phyloP scores from a whole-genome alignment of 805 yeast genomes.

The Pichia thaimueangensis region DNA sequence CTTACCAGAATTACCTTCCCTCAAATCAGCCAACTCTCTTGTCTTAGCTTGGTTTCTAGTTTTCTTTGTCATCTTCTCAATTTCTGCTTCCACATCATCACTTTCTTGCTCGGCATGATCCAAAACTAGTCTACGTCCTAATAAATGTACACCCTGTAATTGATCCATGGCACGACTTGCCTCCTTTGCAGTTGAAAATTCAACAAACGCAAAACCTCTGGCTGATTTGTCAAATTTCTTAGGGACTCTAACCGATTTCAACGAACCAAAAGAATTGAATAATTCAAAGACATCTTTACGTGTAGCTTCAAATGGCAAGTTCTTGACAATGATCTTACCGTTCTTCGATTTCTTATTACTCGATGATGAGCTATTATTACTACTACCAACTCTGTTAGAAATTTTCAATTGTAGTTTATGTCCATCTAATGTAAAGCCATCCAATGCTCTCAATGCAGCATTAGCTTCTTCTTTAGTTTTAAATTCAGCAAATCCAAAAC shows the following conservation, averaged over 20 bases:
- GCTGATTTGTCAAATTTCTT: slow-evolving; percentile 92
- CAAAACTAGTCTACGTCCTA: slow-evolving; percentile 91
- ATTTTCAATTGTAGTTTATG: slow-evolving; percentile 85
- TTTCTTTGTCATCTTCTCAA: slow-evolving; percentile 82
- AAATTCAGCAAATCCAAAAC: slow-evolving; percentile 95
- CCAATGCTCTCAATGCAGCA: slow-evolving; percentile 63
- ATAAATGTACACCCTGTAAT: slow-evolving; percentile 89
- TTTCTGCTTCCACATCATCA: slow-evolving; percentile 82
- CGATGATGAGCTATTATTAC: slow-evolving; percentile 28
- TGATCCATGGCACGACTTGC: slow-evolving; percentile 93
- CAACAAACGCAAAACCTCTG: slow-evolving; percentile 97
- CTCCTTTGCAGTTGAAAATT: slow-evolving; percentile 78
- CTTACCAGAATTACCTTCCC: slow-evolving; percentile 59
- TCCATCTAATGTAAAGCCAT: slow-evolving; percentile 78
- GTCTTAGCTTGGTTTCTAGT: slow-evolving; percentile 77
- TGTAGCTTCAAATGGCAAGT: slow-evolving; percentile 93
- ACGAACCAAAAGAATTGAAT: slow-evolving; percentile 90
- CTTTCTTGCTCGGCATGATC: slow-evolving; percentile 84
- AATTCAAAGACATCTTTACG: slow-evolving; percentile 89
- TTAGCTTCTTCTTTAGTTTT: slow-evolving; percentile 71
- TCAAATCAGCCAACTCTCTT: slow-evolving; percentile 63
- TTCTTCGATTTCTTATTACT: slow-evolving; percentile 36
- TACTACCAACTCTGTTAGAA: slow-evolving; percentile 62
- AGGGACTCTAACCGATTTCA: slow-evolving; percentile 92
- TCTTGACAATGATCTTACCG: slow-evolving; percentile 88